Conservation (phyloP, 208 protist genomes). For the Angomonas ambiguus region DNA sequence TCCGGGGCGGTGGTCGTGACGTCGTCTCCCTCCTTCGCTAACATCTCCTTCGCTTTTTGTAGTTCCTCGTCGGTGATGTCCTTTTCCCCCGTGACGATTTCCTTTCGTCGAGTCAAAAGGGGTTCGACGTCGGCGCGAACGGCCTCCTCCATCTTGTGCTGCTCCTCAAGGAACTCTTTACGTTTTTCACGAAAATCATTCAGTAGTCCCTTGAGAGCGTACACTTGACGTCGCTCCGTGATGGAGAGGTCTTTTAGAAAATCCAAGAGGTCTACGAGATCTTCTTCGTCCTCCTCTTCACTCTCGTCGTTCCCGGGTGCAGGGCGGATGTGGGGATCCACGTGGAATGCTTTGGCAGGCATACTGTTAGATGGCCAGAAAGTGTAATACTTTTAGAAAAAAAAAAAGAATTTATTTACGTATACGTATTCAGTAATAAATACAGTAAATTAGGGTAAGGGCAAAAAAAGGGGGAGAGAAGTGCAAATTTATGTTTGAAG, state of each 20-base stretch:
- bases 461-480: background rate
- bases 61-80: conserved; percentile 72
- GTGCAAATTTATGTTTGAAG: background rate
- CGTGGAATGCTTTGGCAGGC: conserved; percentile 12
- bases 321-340: conserved; percentile 19
- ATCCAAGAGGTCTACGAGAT: conserved; percentile 51
- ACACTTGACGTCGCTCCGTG: conserved; percentile 43
- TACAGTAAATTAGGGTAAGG: background rate
- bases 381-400: background rate
- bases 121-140: conserved; percentile 13
- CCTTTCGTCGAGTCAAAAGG: conserved; percentile 33
- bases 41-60: conserved; percentile 8
- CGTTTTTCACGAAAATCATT: conserved; percentile 42
- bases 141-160: conserved; percentile 28
- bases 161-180: conserved; percentile 30
- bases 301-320: conserved; percentile 13
- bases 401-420: conserved; percentile 15
- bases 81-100: conserved; percentile 51
- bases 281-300: conserved; percentile 33
- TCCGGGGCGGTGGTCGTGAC: background rate
- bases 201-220: conserved; percentile 52
- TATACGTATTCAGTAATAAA: conserved; percentile 3
- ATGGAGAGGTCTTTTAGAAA: conserved; percentile 53
- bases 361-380: background rate
- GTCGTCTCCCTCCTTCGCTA: background rate